Base-by-base conservation (phyloP, 1,284 basidiomycete species). In the Grifola frondosa region DNA sequence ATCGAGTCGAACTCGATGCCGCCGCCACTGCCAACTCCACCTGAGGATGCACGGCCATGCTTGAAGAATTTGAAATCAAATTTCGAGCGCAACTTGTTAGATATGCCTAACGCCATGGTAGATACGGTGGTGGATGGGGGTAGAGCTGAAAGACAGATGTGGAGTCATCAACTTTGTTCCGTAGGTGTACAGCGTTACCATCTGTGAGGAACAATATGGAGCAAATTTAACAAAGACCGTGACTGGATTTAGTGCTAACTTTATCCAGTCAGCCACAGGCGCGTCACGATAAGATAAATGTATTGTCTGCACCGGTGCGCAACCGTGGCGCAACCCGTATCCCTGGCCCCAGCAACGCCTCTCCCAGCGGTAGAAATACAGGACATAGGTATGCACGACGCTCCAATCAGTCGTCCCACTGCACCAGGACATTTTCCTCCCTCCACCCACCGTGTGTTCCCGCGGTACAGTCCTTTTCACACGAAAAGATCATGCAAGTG, bases 401-500 rank as follows among this genome's bases (percentile, higher is more conserved):
- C 4, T 12, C 15, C 33, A 16, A 34, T 44, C 33, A 59, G 28
- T 57, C 57, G 21, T 89, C 86, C 82, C 84, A 85, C 54, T 91
- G 87, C 15, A 88, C 73, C 9, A 87, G 61, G 7, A 89, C 87
- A 25, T 71, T 48, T 61, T 91, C 88, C 60, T 91, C 88, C 37
- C 70, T 70, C 88, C 88, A 91, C 21, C 49, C 48, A 25, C 64
- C 68, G 12, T 59, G 65, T 19, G 71, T 72, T 16, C 66, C 73
- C 24, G 66, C 47, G 53, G 75, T 78, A 60, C 90, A 93, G 57
- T 91, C 86, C 33, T 74, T 73, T 49, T 73, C 75, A 54, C 90
- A 93, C 0, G 84, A 84, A 64, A 90, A 91, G 15, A 92, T 67
- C 70, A 91, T 73, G 46, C 81, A 81, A 3, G 90, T 91, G 0